Base-by-base conservation (phyloP, 176 grass and related monocot species). In the Raddia distichophylla region DNA sequence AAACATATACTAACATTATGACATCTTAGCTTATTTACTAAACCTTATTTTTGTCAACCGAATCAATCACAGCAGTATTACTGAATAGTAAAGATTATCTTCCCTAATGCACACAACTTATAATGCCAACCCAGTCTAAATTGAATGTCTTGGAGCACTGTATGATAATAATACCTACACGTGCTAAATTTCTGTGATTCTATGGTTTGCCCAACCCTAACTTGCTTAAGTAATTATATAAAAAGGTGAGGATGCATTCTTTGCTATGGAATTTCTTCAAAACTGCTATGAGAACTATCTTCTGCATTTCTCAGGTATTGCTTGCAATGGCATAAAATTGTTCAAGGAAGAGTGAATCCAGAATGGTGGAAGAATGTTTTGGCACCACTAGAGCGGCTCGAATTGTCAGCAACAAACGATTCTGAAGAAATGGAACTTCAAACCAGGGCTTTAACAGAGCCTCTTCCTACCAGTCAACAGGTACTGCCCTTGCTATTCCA, bases 391-490 rank as follows among this genome's bases (percentile, higher is more conserved):
- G 94, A 91, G 78, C 53, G 82, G 63, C 77, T 98, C 53, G 90
- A 98, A 84, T 84, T 87, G 71, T 64, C 71, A 80, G 80, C 81
- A 91, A 82, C 87, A 60, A 86, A 88, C 34, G 79, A 81, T 32
- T 76, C 80, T 70, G 95, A 98, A 89, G 92, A 98, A 42, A 91
- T 94, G 47, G 95, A 98, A 75, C 92, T 98, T 78, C 86, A 92
- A 80, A 98, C 83, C 47, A 92, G 92, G 77, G 90, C 90, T 50
- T 76, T 98, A 81, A 98, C 92, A 34, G 95, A 98, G 57, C 92
- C 92, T 83, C 90, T 98, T 93, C 95, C 95, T 80, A 98, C 92
- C 47, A 95, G 78, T 91, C 93, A 98, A 90, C 89, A 89, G 86
- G 95, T 91, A 94, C 57, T 70, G 43, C 46, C 5, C 6, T 69